Evolutionary conservation across 495 filamentous ascomycete species (phyloP), one percentile per base, ranked within the genome.

Genomic region (Talaromyces ruber): DNA sequence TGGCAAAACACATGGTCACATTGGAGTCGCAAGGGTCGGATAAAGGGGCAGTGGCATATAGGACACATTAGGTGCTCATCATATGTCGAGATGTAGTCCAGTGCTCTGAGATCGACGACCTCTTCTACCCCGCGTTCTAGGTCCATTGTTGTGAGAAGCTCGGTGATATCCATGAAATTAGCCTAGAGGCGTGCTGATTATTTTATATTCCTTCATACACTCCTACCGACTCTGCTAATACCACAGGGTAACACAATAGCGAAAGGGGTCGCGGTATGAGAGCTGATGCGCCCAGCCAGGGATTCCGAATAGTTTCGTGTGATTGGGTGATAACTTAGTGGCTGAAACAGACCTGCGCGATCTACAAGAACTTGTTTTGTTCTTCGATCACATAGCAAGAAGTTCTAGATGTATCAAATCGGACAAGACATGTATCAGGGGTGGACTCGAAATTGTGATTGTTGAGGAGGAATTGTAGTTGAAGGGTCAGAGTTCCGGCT

Each of bases 61-160:
- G 90, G 83, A 64, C 91, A 96, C 72, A 91, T 83, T 18, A 95
- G 82, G 63, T 92, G 90, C 63, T 87, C 82, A 72, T 95, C 91
- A 62, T 88, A 83, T 30, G 74, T 68, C 22, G 78, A 79, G 58
- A 87, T 78, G 71, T 93, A 91, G 37, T 91, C 88, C 61, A 96
- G 79, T 21, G 78, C 69, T 61, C 88, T 82, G 58, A 91, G 76
- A 68, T 96, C 90, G 65, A 89, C 68, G 25, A 68, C 62, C 56
- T 70, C 68, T 54, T 73, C 72, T 56, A 59, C 58, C 57, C 71
- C 71, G 64, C 59, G 63, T 53, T 59, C 59, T 37, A 70, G 59
- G 58, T 78, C 72, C 69, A 76, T 58, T 22, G 37, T 28, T 8
- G 45, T 56, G 28, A 59, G 57, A 52, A 56, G 55, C 12, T 62